Evolutionary conservation across 208 protist genomes (phyloP).

Genomic region (Leishmania major): DNA sequence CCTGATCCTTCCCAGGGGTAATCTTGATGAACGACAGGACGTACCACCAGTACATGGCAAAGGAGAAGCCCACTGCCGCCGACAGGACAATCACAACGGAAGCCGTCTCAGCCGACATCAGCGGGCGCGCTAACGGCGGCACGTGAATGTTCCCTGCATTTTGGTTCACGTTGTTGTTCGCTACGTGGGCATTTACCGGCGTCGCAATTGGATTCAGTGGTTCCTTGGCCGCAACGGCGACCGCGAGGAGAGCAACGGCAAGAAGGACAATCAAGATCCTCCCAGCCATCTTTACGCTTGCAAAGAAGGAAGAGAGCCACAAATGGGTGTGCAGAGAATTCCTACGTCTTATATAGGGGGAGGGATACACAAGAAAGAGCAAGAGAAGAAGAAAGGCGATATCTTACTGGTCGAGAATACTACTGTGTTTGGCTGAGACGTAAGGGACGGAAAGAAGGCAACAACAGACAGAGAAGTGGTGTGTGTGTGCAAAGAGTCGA

Average conservation of each 20-base stretch:
- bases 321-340: background rate
- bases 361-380: background rate
- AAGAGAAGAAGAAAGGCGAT: conserved; percentile 2
- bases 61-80: conserved; percentile 62
- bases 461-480: background rate
- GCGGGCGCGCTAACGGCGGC: background rate
- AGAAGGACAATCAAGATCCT: conserved; percentile 3
- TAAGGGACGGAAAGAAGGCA: background rate
- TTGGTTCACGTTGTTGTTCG: background rate
- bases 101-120: conserved; percentile 40
- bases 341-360: background rate
- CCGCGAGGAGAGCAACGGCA: conserved; percentile 2
- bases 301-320: background rate
- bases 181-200: background rate
- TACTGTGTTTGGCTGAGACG: background rate
- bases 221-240: conserved; percentile 1
- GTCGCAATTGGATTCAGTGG: background rate
- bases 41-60: conserved; percentile 89
- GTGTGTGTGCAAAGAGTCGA: background rate
- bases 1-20: conserved; percentile 60
- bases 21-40: conserved; percentile 60
- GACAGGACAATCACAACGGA: conserved; percentile 61
- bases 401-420: background rate
- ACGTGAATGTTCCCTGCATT: background rate
- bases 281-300: conserved; percentile 9